Evolutionary conservation across 306 rosid genomes (phyloP), one percentile per base, ranked within the genome.

Genomic region (Rosa multiflora): DNA sequence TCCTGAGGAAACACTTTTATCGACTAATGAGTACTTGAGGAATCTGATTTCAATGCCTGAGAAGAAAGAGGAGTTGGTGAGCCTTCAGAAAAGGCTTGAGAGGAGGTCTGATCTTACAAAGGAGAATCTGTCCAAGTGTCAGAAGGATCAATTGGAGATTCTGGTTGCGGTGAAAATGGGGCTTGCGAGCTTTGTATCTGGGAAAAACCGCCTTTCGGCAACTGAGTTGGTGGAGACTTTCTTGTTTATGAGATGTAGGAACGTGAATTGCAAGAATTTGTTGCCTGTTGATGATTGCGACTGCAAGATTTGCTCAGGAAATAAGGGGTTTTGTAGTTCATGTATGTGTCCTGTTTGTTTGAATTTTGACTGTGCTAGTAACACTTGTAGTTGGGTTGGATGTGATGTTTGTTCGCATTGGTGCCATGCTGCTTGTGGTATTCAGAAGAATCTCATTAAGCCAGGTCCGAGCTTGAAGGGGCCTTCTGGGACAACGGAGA

Each of bases 381-480:
- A 93, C 68, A 96, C 99, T 63, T 96, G 99, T 75, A 91, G 96
- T 77, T 96, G 99, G 99, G 93, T 96, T 75, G 99, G 99, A 6
- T 96, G 99, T 76, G 99, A 96, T 83, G 94, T 90, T 61, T 96
- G 99, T 81, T 91, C 93, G 2, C 99, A 96, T 79, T 96, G 99
- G 99, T 93, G 99, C 84, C 99, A 96, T 79, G 98, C 99, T 79
- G 89, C 91, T 21, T 96, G 99, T 86, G 97, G 96, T 80, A 83
- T 90, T 84, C 94, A 90, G 82, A 90, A 48, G 84, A 93, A 90
- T 76, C 91, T 96, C 52, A 93, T 96, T 78, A 89, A 82, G 66
- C 99, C 99, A 0, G 98, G 97, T 43, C 98, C 97, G 5, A 90
- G 96, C 91, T 87, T 96, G 88, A 95, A 91, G 85, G 99, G 99